A percentile compares a stretch with the other conserved stretches of the same genome.
These are phyloP conservation scores for Ceratobasidium sp. DNA, from an alignment of 1,284 basidiomycete genomes.

Conservation along the genomic window DNA sequence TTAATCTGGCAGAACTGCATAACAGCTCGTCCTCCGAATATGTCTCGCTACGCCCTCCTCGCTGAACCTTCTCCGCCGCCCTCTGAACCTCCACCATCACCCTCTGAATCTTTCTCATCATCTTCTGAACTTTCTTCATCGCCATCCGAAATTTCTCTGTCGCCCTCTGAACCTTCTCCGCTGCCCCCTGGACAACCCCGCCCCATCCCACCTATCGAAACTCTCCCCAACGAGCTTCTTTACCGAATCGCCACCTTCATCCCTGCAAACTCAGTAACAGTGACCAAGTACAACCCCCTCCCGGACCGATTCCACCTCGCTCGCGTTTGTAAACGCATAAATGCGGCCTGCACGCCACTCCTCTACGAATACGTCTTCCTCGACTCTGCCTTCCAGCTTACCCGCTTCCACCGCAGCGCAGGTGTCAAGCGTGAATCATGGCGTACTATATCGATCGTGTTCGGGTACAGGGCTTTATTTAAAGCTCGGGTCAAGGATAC, in stretches of 20 bases:
- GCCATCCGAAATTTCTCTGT: too few species aligned
- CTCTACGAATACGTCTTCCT: slow-evolving; percentile 37
- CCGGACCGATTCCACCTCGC: slow-evolving; percentile 34
- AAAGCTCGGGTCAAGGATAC: neutral
- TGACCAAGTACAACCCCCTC: neutral
- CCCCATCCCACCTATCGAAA: neutral
- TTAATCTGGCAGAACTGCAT: too few species aligned
- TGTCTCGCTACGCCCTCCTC: too few species aligned
- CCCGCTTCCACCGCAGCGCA: slow-evolving; percentile 10
- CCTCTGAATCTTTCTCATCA: too few species aligned
- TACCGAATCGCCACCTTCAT: slow-evolving; percentile 33
- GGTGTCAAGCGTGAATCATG: slow-evolving; percentile 20
- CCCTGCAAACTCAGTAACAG: slow-evolving; percentile 27
- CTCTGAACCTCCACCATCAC: too few species aligned
- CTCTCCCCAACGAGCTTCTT: slow-evolving; percentile 26
- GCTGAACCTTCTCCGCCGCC: too few species aligned
- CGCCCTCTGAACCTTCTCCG: too few species aligned
- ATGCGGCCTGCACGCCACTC: slow-evolving; percentile 16
- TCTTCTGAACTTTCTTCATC: too few species aligned
- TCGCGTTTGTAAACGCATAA: neutral
- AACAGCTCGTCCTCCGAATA: too few species aligned
- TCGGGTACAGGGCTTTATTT: slow-evolving; percentile 17
- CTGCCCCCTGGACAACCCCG: neutral
- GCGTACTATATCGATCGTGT: slow-evolving; percentile 3
- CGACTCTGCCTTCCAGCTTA: slow-evolving; percentile 4